Base-by-base conservation (phyloP, 2,329 filamentous ascomycete genomes). In the Pestalotiopsis sp. region DNA sequence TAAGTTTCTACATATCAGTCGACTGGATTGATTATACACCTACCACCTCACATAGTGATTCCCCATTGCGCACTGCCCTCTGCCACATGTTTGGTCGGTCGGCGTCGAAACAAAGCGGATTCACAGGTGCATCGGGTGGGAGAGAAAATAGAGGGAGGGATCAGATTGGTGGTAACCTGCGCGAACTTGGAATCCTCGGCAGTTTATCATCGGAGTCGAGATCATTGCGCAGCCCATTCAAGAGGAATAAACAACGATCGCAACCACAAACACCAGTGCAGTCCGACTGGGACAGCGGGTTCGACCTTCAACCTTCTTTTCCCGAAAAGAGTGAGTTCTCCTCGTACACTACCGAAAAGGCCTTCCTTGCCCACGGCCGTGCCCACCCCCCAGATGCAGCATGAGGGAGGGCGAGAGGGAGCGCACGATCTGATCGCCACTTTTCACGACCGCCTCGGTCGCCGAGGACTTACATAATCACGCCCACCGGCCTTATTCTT, bases 61-160 rank as follows among this genome's bases (percentile, higher is more conserved):
- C 38, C 70, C 66, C 67, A 69, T 72, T 69, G 66, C 70, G 66
- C 63, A 62, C 58, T 65, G 36, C 57, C 41, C 45, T 31, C 20
- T 67, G 56, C 56, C 69, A 81, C 78, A 84, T 84, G 83, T 84
- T 84, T 75, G 79, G 79, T 80, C 81, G 81, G 80, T 84, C 81
- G 69, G 80, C 80, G 71, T 77, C 77, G 71, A 83, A 80, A 74
- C 69, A 73, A 70, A 72, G 80, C 75, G 79, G 78, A 74, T 76
- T 77, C 72, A 74, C 76, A 59, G 64, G 64, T 31, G 64, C 45
- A 57, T 23, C 65, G 20, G 38, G 52, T 67, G 56, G 52, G 64
- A 81, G 80, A 73, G 81, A 84, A 65, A 78, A 82, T 72, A 77
- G 77, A 69, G 74, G 75, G 69, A 78, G 77, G 71, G 79, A 81